Evolutionary conservation across 225 moss, liverwort and hornwort species (phyloP), one percentile per base, ranked within the genome.

Genomic region (Sphagnum contortum): DNA sequence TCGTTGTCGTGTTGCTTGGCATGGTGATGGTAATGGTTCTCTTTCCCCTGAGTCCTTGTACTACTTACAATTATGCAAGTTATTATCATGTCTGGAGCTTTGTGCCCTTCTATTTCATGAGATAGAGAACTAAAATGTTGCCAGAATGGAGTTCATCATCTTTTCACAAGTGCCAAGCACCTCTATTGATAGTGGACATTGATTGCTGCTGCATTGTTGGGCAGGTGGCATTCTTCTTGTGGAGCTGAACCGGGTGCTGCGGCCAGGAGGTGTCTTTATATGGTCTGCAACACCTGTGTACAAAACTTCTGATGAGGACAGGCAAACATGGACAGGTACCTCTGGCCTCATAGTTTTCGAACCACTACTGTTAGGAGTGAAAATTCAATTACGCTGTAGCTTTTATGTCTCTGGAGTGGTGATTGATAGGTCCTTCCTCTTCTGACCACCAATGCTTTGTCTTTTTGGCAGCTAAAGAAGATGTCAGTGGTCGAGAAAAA

Each of bases 231-330:
- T 79, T 73, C 87, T 91, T 48, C 78, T 94, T 55, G 68, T 94
- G 54, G 91, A 94, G 85, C 80, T 94, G 60, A 94, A 94, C 73
- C 81, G 87, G 48, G 64, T 94, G 62, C 65, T 94, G 66, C 74
- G 94, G 69, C 91, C 91, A 10, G 89, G 94, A 60, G 91, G 94
- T 50, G 91, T 74, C 68, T 91, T 94, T 66, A 77, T 89, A 45
- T 94, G 89, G 94, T 94, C 89, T 72, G 94, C 87, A 47, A 91
- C 91, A 11, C 91, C 91, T 50, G 91, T 94, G 29, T 94, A 94
- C 71, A 86, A 79, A 73, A 69, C 86, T 45, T 12, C 72, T 5
- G 69, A 73, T 0, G 94, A 84, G 9, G 70, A 73, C 50, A 71
- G 61, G 45, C 44, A 76, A 63, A 69, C 85, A 4, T 94, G 94